Evolutionary conservation across 108 stramenopile genomes (phyloP).

Genomic region (Schizochytrium sp.): DNA sequence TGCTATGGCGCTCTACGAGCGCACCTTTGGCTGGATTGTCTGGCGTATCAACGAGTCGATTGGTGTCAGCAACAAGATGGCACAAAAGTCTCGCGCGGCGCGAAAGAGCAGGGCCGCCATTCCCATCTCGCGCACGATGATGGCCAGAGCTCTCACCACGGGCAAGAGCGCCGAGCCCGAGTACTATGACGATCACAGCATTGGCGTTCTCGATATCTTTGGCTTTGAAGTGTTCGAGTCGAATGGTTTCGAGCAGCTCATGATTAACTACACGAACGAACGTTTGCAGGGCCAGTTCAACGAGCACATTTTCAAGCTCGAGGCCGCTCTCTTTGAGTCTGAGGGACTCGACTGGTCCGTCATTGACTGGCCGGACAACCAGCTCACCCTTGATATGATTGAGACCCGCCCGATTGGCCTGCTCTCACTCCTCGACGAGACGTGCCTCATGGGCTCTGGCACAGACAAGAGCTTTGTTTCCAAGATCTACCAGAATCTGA

Average conservation of each 20-base stretch:
- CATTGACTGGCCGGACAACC: conserved; percentile 92
- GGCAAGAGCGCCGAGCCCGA: not conserved
- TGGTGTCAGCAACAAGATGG: not conserved
- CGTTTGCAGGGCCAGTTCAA: conserved; percentile 53
- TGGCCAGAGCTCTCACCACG: no score
- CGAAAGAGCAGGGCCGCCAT: not conserved
- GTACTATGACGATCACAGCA: not conserved
- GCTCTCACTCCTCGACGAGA: conserved; percentile 48
- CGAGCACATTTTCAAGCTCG: conserved; percentile 49
- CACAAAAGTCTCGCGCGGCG: not conserved
- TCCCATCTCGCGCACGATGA: not conserved
- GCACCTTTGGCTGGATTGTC: conserved; percentile 48
- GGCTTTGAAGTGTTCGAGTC: conserved; percentile 52
- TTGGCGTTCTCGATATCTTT: conserved; percentile 48
- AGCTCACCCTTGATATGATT: conserved; percentile 87
- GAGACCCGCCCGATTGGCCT: conserved; percentile 53
- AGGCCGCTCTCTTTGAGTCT: conserved; percentile 44
- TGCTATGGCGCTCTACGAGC: conserved; percentile 43
- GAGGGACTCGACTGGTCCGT: conserved; percentile 43
- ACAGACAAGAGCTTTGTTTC: conserved; percentile 35
- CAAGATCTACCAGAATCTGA: conserved; percentile 45
- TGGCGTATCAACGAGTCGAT: conserved; percentile 36
- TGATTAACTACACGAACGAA: conserved; percentile 47
- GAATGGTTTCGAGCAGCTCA: conserved; percentile 50
- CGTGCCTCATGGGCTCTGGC: conserved; percentile 41